phyloP scores from a whole-genome alignment of 805 yeast genomes.

The Myxozyma lipomycoides region DNA sequence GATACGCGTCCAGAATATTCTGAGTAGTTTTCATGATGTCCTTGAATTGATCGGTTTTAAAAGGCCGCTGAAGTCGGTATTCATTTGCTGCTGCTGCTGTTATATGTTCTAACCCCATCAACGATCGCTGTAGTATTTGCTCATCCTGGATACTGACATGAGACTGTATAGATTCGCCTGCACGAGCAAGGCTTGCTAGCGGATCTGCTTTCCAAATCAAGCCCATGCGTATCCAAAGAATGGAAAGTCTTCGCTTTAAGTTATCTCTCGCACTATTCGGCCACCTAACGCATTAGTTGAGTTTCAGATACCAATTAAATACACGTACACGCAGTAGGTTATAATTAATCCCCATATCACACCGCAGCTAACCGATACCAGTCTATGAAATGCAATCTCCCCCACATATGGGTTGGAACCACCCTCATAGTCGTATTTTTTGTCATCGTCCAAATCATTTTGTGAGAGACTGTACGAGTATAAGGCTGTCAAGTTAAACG shows the following conservation, averaged over 20 bases:
- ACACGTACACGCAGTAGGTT: slow-evolving; percentile 42
- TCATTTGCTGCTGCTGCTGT: slow-evolving; percentile 45
- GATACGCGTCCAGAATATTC: slow-evolving; percentile 66
- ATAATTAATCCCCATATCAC: slow-evolving; percentile 71
- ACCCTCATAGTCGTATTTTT: slow-evolving; percentile 56
- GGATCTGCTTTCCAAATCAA: slow-evolving; percentile 77
- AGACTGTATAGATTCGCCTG: slow-evolving; percentile 5
- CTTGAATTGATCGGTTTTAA: slow-evolving; percentile 53
- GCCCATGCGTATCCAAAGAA: slow-evolving; percentile 77
- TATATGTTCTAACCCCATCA: slow-evolving; percentile 26
- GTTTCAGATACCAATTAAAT: slow-evolving; percentile 44
- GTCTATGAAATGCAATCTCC: slow-evolving; percentile 75
- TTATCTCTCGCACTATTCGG: slow-evolving; percentile 75
- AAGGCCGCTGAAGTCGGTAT: slow-evolving; percentile 67
- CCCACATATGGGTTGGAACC: slow-evolving; percentile 63
- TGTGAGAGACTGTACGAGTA: slow-evolving; percentile 67
- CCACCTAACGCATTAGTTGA: slow-evolving; percentile 46
- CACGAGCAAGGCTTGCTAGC: slow-evolving; percentile 37
- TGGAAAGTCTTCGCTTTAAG: slow-evolving; percentile 58
- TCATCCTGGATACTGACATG: slow-evolving; percentile 17
- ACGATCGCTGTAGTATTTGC: slow-evolving; percentile 19
- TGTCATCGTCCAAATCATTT: slow-evolving; percentile 48
- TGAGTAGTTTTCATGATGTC: slow-evolving; percentile 54
- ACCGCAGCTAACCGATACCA: slow-evolving; percentile 67
- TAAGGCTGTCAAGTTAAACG: slow-evolving; percentile 73